Evolutionary conservation across 1,139 yeast genomes (phyloP).

Genomic region (Scheffersomyces illinoinensis): DNA sequence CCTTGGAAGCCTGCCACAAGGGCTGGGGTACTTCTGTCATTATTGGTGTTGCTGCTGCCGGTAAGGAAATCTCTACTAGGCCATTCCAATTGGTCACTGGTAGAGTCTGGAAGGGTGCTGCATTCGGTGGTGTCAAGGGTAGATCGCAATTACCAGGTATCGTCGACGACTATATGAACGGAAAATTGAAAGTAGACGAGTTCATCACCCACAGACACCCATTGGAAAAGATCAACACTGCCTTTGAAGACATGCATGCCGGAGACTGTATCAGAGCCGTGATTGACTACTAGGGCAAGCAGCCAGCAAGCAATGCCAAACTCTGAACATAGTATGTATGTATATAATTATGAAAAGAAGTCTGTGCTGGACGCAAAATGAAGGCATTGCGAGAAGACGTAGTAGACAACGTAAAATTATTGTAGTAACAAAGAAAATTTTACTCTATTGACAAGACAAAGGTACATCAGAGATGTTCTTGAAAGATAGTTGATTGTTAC

Average conservation of each 20-base stretch:
- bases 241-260: constrained; percentile 92
- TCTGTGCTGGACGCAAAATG: constrained; percentile 4
- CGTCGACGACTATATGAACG: constrained; percentile 81
- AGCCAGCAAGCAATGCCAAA: constrained; percentile 3
- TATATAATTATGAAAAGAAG: not conserved
- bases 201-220: constrained; percentile 89
- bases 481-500: not conserved
- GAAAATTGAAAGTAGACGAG: constrained; percentile 88
- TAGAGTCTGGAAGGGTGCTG: constrained; percentile 98
- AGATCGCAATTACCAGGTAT: constrained; percentile 91
- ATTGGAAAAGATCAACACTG: constrained; percentile 76
- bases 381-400: not conserved
- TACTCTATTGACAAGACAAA: too few species aligned
- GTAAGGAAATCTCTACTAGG: constrained; percentile 92
- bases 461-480: too few species aligned
- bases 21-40: constrained; percentile 97
- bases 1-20: constrained; percentile 95
- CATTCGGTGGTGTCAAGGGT: constrained; percentile 98
- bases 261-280: constrained; percentile 97
- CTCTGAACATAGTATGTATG: not conserved
- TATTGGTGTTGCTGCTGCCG: constrained; percentile 99
- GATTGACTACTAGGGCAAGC: constrained; percentile 42
- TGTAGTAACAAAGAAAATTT: too few species aligned
- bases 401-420: not conserved
- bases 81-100: constrained; percentile 99